Evolutionary conservation across 2,329 filamentous ascomycete species (phyloP).

Genomic region (Diplodia intermedia): DNA sequence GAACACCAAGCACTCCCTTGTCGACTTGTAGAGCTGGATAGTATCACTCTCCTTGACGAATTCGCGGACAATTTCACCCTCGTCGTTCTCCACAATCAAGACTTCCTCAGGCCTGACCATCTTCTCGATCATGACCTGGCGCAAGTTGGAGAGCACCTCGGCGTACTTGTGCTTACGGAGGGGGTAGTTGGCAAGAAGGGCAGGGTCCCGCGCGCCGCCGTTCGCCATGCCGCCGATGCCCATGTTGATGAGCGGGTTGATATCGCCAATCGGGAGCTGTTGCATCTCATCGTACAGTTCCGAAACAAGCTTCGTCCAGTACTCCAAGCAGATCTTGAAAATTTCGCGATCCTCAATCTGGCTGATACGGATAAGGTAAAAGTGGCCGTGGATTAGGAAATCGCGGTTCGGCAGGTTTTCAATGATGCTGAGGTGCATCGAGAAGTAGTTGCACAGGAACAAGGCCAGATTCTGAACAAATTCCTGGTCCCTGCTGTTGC

Average conservation of each 20-base stretch:
- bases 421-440: slow-evolving; percentile 85
- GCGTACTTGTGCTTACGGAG: slow-evolving; percentile 98
- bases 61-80: slow-evolving; percentile 97
- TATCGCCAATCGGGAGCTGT: slow-evolving; percentile 87
- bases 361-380: slow-evolving; percentile 96
- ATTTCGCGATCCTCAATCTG: slow-evolving; percentile 99
- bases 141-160: slow-evolving; percentile 89
- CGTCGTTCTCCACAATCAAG: slow-evolving; percentile 98
- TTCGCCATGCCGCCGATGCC: slow-evolving; percentile 71
- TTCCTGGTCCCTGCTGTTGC: slow-evolving; percentile 92
- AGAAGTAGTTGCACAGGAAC: slow-evolving; percentile 97
- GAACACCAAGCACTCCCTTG: slow-evolving; percentile 94
- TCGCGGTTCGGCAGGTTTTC: slow-evolving; percentile 95
- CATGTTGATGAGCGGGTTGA: slow-evolving; percentile 87
- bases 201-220: slow-evolving; percentile 84
- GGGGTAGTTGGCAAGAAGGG: slow-evolving; percentile 85
- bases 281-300: slow-evolving; percentile 99
- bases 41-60: slow-evolving; percentile 99
- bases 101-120: slow-evolving; percentile 99
- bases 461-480: slow-evolving; percentile 97
- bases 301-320: slow-evolving; percentile 98
- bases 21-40: slow-evolving; percentile 99
- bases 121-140: slow-evolving; percentile 99
- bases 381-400: slow-evolving; percentile 93
- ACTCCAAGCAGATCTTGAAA: slow-evolving; percentile 99